Percentiles rank a stretch among this genome's conserved stretches.
These are phyloP conservation scores for Eleusine indica DNA, from an alignment of 176 grass and related monocot species.

Conservation along the genomic window DNA sequence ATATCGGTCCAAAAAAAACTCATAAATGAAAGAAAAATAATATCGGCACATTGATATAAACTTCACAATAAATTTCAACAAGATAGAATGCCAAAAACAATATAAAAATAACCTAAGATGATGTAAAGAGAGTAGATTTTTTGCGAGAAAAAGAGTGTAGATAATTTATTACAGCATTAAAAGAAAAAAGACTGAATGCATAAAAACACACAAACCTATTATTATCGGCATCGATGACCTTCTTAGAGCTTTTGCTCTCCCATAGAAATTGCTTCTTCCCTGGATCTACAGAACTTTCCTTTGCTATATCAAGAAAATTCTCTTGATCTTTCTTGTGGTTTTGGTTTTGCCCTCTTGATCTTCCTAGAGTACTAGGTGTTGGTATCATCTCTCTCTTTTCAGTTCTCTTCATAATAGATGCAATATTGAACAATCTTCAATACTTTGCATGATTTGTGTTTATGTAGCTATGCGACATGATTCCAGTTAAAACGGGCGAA, in stretches of 20 bases:
- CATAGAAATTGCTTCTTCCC: not conserved
- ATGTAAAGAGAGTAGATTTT: not conserved
- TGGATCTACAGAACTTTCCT: not conserved
- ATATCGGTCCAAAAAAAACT: not conserved
- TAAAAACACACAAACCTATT: not conserved
- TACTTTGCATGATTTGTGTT: not conserved
- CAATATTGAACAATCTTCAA: not conserved
- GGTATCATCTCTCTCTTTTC: not conserved
- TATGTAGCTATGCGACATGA: not conserved
- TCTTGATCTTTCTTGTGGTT: not conserved
- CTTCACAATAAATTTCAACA: not conserved
- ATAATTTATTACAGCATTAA: not conserved
- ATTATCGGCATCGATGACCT: not conserved
- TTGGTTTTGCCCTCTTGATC: not conserved
- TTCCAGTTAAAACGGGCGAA: not conserved
- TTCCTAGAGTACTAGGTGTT: not conserved
- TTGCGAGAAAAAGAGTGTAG: not conserved
- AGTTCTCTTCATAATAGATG: not conserved
- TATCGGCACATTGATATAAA: not conserved
- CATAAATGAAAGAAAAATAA: not conserved
- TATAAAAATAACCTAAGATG: not conserved
- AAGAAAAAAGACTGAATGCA: not conserved
- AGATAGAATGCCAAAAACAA: not conserved
- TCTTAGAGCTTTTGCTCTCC: not conserved
- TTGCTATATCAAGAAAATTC: not conserved